Conservation (phyloP, 257 asterid species). For the Plantago elongata region DNA sequence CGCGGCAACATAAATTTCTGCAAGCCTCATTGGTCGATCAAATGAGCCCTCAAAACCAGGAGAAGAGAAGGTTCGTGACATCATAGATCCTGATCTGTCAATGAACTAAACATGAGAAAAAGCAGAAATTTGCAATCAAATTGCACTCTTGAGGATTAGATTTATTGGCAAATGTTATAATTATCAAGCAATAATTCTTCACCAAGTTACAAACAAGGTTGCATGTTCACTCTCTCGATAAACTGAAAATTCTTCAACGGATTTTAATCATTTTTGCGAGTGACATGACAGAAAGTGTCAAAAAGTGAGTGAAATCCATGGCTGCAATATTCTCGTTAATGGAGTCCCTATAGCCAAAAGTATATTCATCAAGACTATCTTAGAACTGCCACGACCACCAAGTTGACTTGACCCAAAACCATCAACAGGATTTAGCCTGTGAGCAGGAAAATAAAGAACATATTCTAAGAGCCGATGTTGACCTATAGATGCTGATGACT, state of each 20-base stretch:
- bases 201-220: background rate
- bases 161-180: too few species aligned
- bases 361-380: too few species aligned
- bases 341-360: background rate
- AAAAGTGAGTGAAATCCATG: background rate
- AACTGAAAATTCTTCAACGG: background rate
- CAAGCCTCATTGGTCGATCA: slow-evolving; percentile 93
- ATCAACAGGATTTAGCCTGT: background rate
- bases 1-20: slow-evolving; percentile 89
- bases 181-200: too few species aligned
- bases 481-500: background rate
- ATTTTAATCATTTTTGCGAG: background rate
- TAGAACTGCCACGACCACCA: background rate
- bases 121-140: slow-evolving; percentile 12
- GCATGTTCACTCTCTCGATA: background rate
- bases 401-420: background rate
- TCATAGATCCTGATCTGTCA: slow-evolving; percentile 67
- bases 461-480: background rate
- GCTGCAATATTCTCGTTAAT: background rate
- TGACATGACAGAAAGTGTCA: background rate
- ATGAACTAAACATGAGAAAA: slow-evolving; percentile 32
- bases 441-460: background rate
- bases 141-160: too few species aligned
- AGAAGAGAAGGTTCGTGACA: slow-evolving; percentile 83
- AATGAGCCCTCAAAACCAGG: slow-evolving; percentile 78